A percentile compares a stretch with the other conserved stretches of the same genome.
These are phyloP conservation scores for Lipomyces anomalus DNA, from an alignment of 805 yeast genomes.

Conservation along the genomic window DNA sequence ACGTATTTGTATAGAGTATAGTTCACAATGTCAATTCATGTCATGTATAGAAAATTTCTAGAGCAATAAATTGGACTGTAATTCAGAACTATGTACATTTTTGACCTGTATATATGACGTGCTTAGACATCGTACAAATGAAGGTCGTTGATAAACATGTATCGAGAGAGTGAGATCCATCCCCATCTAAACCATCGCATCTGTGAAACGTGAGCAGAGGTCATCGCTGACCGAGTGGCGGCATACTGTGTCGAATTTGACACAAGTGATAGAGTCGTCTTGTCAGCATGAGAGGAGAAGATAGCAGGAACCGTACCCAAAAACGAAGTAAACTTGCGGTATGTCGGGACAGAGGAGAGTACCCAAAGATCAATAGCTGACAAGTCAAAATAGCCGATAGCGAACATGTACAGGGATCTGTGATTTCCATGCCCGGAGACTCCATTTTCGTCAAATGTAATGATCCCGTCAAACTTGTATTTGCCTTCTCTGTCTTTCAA, in stretches of 20 bases:
- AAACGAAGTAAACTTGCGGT: slow-evolving; percentile 34
- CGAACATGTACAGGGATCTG: slow-evolving; percentile 53
- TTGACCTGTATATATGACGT: background rate
- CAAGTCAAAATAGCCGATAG: slow-evolving; percentile 10
- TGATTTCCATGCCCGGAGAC: slow-evolving; percentile 90
- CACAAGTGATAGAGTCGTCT: slow-evolving; percentile 25
- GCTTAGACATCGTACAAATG: background rate
- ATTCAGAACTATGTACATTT: background rate
- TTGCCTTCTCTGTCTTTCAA: slow-evolving; percentile 17
- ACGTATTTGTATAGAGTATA: too few relatives aligned
- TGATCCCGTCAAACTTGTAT: slow-evolving; percentile 37
- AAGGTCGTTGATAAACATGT: slow-evolving; percentile 70
- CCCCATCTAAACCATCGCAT: slow-evolving; percentile 94
- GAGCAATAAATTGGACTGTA: too few relatives aligned
- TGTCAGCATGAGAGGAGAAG: slow-evolving; percentile 10
- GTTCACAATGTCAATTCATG: background rate
- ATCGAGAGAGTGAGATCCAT: slow-evolving; percentile 75
- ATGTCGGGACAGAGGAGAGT: slow-evolving; percentile 33
- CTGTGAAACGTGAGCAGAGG: slow-evolving; percentile 76
- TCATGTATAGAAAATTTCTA: slow-evolving; percentile 1
- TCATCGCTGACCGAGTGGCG: slow-evolving; percentile 62
- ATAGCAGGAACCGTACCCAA: slow-evolving; percentile 31
- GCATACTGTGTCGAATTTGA: slow-evolving; percentile 28
- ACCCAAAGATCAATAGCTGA: slow-evolving; percentile 27
- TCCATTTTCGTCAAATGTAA: slow-evolving; percentile 80